Conservation (phyloP, 257 asterid genomes). For the Capsicum baccatum region DNA sequence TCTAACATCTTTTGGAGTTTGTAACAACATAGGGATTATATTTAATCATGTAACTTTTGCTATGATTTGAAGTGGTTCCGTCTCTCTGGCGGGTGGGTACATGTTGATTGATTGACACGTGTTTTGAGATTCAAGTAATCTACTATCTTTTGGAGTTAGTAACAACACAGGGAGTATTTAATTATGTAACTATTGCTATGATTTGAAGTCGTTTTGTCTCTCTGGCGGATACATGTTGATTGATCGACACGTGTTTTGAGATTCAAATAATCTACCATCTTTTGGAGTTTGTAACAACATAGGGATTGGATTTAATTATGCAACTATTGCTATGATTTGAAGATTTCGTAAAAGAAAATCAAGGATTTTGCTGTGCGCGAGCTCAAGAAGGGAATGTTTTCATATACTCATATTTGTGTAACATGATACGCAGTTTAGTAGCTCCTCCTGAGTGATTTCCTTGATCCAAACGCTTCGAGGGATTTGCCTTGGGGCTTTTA, state of each 20-base stretch:
- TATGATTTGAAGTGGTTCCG: background rate
- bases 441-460: background rate
- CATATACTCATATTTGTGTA: background rate
- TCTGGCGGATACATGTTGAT: background rate
- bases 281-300: background rate
- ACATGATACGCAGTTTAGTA: background rate
- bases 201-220: too few species aligned
- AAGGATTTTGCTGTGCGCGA: background rate
- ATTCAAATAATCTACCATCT: constrained; percentile 9
- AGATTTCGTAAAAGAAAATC: background rate
- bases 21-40: background rate
- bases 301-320: background rate
- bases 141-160: too few species aligned
- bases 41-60: background rate
- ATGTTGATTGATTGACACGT: too few species aligned
- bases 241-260: constrained; percentile 4
- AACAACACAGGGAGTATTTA: too few species aligned
- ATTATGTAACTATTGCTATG: too few species aligned
- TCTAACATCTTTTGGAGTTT: background rate
- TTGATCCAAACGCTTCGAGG: constrained; percentile 23
- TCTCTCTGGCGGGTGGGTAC: too few species aligned
- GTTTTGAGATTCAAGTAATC: too few species aligned
- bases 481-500: background rate
- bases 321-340: background rate
- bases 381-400: background rate